Evolutionary conservation across 306 rosid species (phyloP).

Genomic region (Cucumis hystrix): DNA sequence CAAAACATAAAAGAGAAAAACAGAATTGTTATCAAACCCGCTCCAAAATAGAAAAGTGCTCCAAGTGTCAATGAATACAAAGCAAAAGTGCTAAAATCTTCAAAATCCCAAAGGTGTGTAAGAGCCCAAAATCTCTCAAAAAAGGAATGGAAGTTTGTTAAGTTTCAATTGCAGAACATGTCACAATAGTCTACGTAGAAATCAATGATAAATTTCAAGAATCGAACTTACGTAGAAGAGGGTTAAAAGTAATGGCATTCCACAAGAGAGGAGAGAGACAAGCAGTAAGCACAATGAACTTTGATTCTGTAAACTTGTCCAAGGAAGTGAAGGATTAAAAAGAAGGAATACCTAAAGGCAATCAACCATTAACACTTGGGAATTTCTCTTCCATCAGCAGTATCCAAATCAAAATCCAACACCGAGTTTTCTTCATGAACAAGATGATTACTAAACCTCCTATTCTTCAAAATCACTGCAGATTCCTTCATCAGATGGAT

Average conservation of each 20-base stretch:
- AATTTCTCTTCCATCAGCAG: slow-evolving; percentile 16
- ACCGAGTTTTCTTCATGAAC: slow-evolving; percentile 6
- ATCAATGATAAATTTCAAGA: background rate
- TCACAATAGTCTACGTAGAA: background rate
- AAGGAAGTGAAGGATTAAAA: background rate
- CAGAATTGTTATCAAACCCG: too few species aligned
- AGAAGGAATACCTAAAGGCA: background rate
- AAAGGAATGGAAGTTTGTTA: background rate
- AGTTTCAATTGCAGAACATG: background rate
- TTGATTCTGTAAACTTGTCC: background rate
- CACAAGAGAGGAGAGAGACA: too few species aligned
- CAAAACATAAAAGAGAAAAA: too few species aligned
- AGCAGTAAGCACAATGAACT: background rate
- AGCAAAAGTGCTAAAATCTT: background rate
- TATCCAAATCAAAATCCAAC: slow-evolving; percentile 27
- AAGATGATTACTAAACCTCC: slow-evolving; percentile 34
- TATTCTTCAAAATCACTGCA: slow-evolving; percentile 32
- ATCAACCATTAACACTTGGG: slow-evolving; percentile 6
- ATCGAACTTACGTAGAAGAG: background rate
- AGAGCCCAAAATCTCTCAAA: background rate
- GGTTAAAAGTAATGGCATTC: too few species aligned
- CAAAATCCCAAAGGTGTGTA: background rate
- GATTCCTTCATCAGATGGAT: slow-evolving; percentile 58
- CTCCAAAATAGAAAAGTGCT: background rate
- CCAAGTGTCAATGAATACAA: background rate